Percentiles rank a stretch among this genome's conserved stretches.
Evolutionary conservation across 208 protist genomes (phyloP).

Genomic region (Angomonas deanei): DNA sequence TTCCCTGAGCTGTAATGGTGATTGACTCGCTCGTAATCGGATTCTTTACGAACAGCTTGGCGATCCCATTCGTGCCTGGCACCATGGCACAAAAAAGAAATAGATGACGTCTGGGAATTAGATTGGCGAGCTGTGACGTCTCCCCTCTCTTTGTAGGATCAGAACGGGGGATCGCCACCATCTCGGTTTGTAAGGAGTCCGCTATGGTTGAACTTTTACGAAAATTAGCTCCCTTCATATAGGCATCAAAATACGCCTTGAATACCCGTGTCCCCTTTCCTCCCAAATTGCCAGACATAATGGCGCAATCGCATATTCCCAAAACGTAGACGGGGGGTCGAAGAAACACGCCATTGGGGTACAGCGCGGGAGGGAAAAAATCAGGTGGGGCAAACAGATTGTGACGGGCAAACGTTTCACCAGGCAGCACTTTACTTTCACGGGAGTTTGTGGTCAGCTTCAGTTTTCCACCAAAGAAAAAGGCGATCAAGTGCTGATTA

Average conservation of each 20-base stretch:
- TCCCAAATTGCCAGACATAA: slow-evolving; percentile 56
- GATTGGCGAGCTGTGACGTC: slow-evolving; percentile 65
- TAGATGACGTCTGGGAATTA: slow-evolving; percentile 77
- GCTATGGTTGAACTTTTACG: slow-evolving; percentile 78
- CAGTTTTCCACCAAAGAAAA: slow-evolving; percentile 88
- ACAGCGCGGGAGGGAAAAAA: slow-evolving; percentile 25
- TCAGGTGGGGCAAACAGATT: slow-evolving; percentile 53
- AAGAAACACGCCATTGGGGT: slow-evolving; percentile 83
- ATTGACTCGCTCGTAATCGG: slow-evolving; percentile 79
- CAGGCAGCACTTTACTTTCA: slow-evolving; percentile 73
- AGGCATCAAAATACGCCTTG: slow-evolving; percentile 81
- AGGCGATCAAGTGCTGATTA: slow-evolving; percentile 79
- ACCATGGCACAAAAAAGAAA: slow-evolving; percentile 77
- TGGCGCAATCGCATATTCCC: slow-evolving; percentile 81
- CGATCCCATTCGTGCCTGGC: slow-evolving; percentile 33
- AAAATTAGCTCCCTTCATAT: slow-evolving; percentile 78
- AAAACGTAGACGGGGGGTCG: slow-evolving; percentile 74
- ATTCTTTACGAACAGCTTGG: slow-evolving; percentile 86
- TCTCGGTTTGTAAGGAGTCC: slow-evolving; percentile 64
- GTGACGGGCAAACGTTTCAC: slow-evolving; percentile 78
- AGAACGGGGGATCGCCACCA: slow-evolving; percentile 57
- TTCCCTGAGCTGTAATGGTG: slow-evolving; percentile 49
- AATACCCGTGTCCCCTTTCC: slow-evolving; percentile 85
- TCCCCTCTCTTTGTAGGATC: slow-evolving; percentile 47
- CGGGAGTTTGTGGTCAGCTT: slow-evolving; percentile 83